A percentile compares a stretch with the other conserved stretches of the same genome.
These are phyloP conservation scores for Colletotrichum cuscutae DNA, from an alignment of 2,329 filamentous ascomycete species.

Conservation along the genomic window DNA sequence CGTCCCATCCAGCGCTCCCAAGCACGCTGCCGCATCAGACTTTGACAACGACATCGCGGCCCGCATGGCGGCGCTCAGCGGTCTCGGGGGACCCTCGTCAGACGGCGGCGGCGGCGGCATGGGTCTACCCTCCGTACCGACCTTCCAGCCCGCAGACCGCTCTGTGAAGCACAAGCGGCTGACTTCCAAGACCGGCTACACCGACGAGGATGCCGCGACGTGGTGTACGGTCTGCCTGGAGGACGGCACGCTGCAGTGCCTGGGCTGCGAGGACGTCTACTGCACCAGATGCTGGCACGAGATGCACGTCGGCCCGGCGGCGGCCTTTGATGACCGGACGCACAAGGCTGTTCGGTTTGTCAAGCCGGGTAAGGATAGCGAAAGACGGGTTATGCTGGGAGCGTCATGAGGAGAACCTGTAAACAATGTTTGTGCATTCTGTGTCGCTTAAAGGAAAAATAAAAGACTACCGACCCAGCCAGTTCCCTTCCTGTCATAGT, in stretches of 20 bases:
- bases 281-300: constrained; percentile 84
- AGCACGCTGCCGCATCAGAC: constrained; percentile 48
- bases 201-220: constrained; percentile 77
- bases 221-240: constrained; percentile 89
- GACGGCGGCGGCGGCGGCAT: constrained; percentile 37
- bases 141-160: constrained; percentile 56
- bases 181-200: constrained; percentile 56
- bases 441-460: neutral
- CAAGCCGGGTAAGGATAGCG: constrained; percentile 45
- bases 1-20: constrained; percentile 52
- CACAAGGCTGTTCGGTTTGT: constrained; percentile 75
- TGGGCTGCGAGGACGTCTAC: constrained; percentile 81
- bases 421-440: constrained; percentile 24
- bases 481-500: neutral
- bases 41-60: constrained; percentile 59
- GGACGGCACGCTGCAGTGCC: constrained; percentile 77
- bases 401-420: constrained; percentile 39
- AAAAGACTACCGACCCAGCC: neutral
- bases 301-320: constrained; percentile 77
- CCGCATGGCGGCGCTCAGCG: constrained; percentile 63
- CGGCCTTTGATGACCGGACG: constrained; percentile 74
- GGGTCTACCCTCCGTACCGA: constrained; percentile 61
- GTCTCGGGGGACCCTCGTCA: constrained; percentile 43
- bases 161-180: constrained; percentile 52
- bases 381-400: constrained; percentile 49